These are phyloP conservation scores for Diaporthe velutina DNA, from an alignment of 2,329 filamentous ascomycete species.

Conservation along the genomic window DNA sequence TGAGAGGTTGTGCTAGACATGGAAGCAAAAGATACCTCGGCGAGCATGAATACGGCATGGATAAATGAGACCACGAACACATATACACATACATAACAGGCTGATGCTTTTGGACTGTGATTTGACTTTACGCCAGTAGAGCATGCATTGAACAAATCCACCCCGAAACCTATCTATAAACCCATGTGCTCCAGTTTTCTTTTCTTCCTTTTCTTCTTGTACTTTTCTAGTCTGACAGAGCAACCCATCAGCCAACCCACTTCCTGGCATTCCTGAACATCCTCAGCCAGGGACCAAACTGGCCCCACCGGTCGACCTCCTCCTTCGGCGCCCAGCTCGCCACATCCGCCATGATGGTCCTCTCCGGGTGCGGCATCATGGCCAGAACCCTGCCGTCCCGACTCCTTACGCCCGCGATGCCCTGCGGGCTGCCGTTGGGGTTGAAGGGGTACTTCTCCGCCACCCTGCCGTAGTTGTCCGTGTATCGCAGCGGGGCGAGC, in stretches of 20 bases:
- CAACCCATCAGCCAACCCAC: conserved; percentile 76
- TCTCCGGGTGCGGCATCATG: conserved; percentile 94
- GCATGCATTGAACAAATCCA: conserved; percentile 5
- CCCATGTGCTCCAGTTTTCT: background rate
- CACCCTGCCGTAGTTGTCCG: conserved; percentile 82
- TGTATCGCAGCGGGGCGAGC: conserved; percentile 83
- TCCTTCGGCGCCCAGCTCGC: conserved; percentile 77
- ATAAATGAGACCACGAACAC: conserved; percentile 26
- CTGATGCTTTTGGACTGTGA: background rate
- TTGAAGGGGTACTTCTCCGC: conserved; percentile 92
- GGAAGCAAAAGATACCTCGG: conserved; percentile 32
- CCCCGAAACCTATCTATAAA: background rate
- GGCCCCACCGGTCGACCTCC: conserved; percentile 77
- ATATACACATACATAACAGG: background rate
- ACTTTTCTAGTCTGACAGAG: background rate
- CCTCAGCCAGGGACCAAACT: conserved; percentile 86
- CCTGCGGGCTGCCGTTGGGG: conserved; percentile 84
- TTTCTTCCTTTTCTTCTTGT: background rate
- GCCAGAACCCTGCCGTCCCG: conserved; percentile 85
- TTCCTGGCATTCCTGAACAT: conserved; percentile 89
- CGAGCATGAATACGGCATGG: conserved; percentile 26
- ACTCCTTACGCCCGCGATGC: conserved; percentile 84
- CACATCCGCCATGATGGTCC: conserved; percentile 85
- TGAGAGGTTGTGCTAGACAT: background rate
- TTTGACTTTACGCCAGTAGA: background rate